These are phyloP conservation scores for Fusarium foetens DNA, from an alignment of 2,329 filamentous ascomycete species.

Conservation along the genomic window DNA sequence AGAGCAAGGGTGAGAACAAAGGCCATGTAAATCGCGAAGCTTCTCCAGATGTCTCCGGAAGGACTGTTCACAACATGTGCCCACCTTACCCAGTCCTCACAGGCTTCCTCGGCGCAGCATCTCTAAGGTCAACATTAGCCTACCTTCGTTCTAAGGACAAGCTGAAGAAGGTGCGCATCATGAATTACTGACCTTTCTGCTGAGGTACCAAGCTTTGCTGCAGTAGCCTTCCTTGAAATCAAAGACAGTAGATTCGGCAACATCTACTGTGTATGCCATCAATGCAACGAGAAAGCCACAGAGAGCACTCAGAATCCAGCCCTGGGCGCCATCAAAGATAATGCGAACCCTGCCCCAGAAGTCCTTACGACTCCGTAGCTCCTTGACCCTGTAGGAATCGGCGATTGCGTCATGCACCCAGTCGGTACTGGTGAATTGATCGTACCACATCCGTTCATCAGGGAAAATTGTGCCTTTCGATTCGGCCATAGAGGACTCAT, in stretches of 20 bases:
- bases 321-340: constrained; percentile 87
- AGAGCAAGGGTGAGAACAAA: constrained; percentile 76
- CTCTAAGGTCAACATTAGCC: constrained; percentile 48
- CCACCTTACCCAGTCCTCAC: constrained; percentile 68
- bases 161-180: neutral
- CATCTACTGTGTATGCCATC: constrained; percentile 88
- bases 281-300: constrained; percentile 87
- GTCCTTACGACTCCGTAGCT: constrained; percentile 82
- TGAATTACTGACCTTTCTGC: constrained; percentile 66
- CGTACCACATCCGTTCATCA: constrained; percentile 96
- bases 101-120: constrained; percentile 66
- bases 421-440: constrained; percentile 96
- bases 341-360: constrained; percentile 81
- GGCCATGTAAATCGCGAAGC: constrained; percentile 79
- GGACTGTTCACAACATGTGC: constrained; percentile 59
- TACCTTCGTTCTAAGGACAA: neutral
- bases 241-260: constrained; percentile 86
- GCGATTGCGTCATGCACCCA: constrained; percentile 99
- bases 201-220: constrained; percentile 73
- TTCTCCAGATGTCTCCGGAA: constrained; percentile 69
- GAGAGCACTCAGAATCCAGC: constrained; percentile 92
- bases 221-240: constrained; percentile 95
- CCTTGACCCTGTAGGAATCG: constrained; percentile 89
- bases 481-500: constrained; percentile 65
- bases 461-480: constrained; percentile 74